Conservation (phyloP, 805 yeast genomes). For the Saccharomycopsis synnaedendra region DNA sequence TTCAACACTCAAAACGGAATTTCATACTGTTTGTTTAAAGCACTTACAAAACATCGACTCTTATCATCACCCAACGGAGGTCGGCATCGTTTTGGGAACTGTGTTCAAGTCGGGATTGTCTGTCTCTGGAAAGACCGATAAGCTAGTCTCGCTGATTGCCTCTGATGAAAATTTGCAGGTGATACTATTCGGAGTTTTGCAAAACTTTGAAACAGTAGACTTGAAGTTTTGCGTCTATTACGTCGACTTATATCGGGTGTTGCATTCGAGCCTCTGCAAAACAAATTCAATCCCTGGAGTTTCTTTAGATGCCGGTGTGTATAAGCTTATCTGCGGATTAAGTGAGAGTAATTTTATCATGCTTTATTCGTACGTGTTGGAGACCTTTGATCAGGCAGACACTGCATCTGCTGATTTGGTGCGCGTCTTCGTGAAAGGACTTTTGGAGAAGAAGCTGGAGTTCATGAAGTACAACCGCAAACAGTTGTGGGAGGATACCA, state of each 20-base stretch:
- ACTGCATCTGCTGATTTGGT: background rate
- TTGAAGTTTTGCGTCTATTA: background rate
- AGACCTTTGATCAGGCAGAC: background rate
- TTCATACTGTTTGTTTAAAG: background rate
- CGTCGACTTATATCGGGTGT: background rate
- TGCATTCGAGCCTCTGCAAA: background rate
- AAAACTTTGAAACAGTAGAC: background rate
- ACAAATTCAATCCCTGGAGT: background rate
- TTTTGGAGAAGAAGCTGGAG: conserved; percentile 1
- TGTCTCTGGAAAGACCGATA: background rate
- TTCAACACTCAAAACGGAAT: background rate
- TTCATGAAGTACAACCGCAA: conserved; percentile 1
- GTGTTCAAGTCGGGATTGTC: background rate
- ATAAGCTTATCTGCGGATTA: background rate
- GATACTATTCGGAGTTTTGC: background rate
- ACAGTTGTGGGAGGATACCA: conserved; percentile 5
- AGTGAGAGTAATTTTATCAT: background rate
- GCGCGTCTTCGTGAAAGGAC: conserved; percentile 1
- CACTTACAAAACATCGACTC: background rate
- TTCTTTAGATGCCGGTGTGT: background rate
- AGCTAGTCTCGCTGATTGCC: background rate
- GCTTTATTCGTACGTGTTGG: conserved; percentile 1
- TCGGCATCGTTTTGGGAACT: background rate
- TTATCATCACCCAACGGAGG: background rate
- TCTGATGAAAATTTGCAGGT: background rate